Base-by-base conservation (phyloP, 345 rosid genomes). In the Theobroma cacao region DNA sequence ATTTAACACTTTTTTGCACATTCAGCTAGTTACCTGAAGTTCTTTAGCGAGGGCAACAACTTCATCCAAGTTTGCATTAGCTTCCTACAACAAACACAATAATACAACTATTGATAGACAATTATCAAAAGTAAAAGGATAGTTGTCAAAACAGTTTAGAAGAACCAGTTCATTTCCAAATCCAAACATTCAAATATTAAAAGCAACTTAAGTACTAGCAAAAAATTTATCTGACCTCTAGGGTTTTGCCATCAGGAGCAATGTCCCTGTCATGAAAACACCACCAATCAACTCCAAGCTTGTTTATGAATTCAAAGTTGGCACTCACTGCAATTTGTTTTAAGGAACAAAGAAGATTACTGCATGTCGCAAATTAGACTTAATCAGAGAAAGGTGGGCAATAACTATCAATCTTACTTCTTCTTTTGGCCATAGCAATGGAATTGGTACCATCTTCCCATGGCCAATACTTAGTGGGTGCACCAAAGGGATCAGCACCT, bases 401-500 rank as follows among this genome's bases (percentile, higher is more conserved):
- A 31, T 36, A 43, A 9, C 28, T 43, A 48, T 48, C n/a, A 18
- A 33, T 43, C 92, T 86, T 89, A 96, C 99, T 92, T 96, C 99
- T 92, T 83, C 97, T 89, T 86, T 94, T 96, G 82, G 98, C 98
- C 97, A 94, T 92, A 63, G 93, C 84, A 76, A 96, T 18, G 71
- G 97, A 96, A 85, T 96, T 88, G 28, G 97, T 92, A 75, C 98
- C 97, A 84, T 96, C 99, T 86, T 96, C 99, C 99, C 98, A 94
- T 4, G 98, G 99, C 98, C 99, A 96, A 77, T 2, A 75, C 84
- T 96, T 96, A 2, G 98, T 92, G 36, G 94, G 87, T 0, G 91
- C 91, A 82, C 99, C 98, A 85, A 96, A 96, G 0, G 95, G 96
- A n/a, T 94, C 98, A 41, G 80, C 91, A 60, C 98, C 98, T 17